Conservation (phyloP, 306 rosid species). For the Glycine soja region DNA sequence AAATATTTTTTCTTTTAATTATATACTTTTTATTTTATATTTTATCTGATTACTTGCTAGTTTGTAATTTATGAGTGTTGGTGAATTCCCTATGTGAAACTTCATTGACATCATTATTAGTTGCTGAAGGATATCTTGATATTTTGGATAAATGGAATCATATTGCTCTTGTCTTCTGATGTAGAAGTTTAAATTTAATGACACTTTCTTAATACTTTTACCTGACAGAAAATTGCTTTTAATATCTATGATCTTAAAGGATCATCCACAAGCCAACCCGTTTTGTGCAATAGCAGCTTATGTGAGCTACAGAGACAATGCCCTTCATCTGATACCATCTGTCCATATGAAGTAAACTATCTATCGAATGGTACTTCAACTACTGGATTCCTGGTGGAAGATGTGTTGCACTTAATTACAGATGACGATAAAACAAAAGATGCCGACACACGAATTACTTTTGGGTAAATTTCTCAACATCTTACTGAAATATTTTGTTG, state of each 20-base stretch:
- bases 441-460: constrained; percentile 59
- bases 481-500: constrained; percentile 25
- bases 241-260: constrained; percentile 67
- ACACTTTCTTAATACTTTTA: constrained; percentile 41
- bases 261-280: constrained; percentile 71
- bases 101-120: background rate
- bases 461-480: constrained; percentile 65
- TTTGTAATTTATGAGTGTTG: constrained; percentile 1
- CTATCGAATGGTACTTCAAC: constrained; percentile 74
- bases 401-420: constrained; percentile 74
- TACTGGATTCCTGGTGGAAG: constrained; percentile 78
- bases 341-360: constrained; percentile 67
- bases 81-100: background rate
- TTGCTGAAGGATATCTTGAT: constrained; percentile 27
- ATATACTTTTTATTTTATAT: background rate
- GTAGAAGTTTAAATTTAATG: constrained; percentile 40
- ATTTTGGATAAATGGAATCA: background rate
- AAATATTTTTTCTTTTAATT: background rate
- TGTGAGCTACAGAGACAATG: constrained; percentile 61
- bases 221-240: constrained; percentile 54
- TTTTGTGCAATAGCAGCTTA: constrained; percentile 70
- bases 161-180: background rate
- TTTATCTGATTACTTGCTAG: constrained; percentile 2
- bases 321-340: constrained; percentile 56
- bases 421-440: constrained; percentile 55